Base-by-base conservation (phyloP, 1,139 yeast species). In the Tardiomyces depauwii region DNA sequence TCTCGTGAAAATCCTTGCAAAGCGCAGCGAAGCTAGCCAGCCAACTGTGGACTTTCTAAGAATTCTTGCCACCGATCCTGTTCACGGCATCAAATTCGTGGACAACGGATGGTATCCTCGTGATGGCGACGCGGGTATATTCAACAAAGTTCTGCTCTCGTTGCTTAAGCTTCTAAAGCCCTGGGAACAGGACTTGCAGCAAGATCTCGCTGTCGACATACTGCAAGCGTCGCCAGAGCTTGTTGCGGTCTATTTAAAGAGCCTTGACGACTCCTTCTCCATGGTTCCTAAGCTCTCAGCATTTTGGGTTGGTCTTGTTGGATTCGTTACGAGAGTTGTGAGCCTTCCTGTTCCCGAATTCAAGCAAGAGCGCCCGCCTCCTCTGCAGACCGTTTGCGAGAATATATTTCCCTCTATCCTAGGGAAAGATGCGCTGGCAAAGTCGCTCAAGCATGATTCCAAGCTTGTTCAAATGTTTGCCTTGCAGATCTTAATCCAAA, bases 301-400 rank as follows among this genome's bases (percentile, higher is more conserved):
- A 5, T 86, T 84, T 68, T 89, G 95, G 89, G 70, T 88, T 33
- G 82, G 91, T 10, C 82, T 77, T 62, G 75, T 87, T 0, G 67
- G 82, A 25, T 64, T 87, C 9, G 67, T 82, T 45, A 72, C 80
- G 0, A 74, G 77, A 48, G 69, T 84, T 11, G 70, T 84, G 14
- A 71, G 71, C 41, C 57, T 82, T 2, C 76, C 80, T 1, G 57
- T 78, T 12, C 85, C 84, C 1, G 55, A 7, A 60, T 64, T 43
- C 40, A 55, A 27, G 23, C 50, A 16, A 42, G 40, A 16, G 38
- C 45, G 46, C 6, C 48, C 55, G 2, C 68, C 70, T 4, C 53
- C 58, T 1, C 44, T 51, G 11, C 53, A 53, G 1, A 49, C 52
- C 10, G 69, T 80, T 1, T 57, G 72, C 33, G 88, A 85, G 46